phyloP scores from a whole-genome alignment of 805 yeast species.

The Limtongia smithiae region DNA sequence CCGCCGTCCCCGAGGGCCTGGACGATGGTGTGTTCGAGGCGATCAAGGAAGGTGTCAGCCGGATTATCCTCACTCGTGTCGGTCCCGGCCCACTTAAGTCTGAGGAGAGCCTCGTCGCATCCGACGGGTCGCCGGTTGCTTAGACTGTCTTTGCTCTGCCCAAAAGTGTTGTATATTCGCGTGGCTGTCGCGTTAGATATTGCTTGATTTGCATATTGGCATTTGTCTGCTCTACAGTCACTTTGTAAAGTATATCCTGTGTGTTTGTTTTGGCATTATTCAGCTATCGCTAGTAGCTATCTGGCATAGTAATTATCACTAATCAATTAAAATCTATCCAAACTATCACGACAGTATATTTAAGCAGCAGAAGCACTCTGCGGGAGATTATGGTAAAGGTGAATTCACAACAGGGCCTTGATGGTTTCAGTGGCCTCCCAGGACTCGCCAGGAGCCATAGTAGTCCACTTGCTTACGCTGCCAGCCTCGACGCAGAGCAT shows the following conservation, averaged over 20 bases:
- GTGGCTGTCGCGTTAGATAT: too few species aligned
- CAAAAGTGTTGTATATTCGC: too few species aligned
- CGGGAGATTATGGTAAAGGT: neutral
- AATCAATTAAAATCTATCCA: neutral
- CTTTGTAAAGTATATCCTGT: neutral
- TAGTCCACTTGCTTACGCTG: conserved; percentile 64
- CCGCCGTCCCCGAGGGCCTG: conserved; percentile 36
- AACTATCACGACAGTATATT: neutral
- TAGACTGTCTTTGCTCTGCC: too few species aligned
- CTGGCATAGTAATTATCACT: neutral
- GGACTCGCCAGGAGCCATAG: conserved; percentile 62
- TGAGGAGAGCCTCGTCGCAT: conserved; percentile 53
- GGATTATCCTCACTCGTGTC: conserved; percentile 77
- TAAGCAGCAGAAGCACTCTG: too few species aligned
- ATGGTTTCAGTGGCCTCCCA: conserved; percentile 72
- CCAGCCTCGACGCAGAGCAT: conserved; percentile 98
- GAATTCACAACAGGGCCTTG: conserved; percentile 29
- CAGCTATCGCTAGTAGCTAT: neutral
- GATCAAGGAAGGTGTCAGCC: conserved; percentile 68
- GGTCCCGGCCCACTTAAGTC: conserved; percentile 82
- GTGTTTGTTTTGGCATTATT: neutral
- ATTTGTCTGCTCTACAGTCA: neutral
- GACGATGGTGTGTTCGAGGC: conserved; percentile 48
- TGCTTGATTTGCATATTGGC: too few species aligned
- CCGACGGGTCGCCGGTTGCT: conserved; percentile 64